phyloP scores from a whole-genome alignment of 2,329 filamentous ascomycete genomes.

The Aaosphaeria arxii region DNA sequence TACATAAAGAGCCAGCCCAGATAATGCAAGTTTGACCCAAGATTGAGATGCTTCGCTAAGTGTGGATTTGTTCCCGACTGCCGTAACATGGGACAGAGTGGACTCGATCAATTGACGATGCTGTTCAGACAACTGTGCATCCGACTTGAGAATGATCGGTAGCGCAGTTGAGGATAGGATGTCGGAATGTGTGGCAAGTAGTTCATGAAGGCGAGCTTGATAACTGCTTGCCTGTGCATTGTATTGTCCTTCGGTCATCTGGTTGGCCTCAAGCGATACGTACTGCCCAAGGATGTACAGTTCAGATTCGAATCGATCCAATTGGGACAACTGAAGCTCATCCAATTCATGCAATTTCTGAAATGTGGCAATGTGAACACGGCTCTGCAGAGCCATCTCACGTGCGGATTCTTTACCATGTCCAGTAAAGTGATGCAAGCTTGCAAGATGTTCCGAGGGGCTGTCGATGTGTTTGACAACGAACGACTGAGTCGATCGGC shows the following conservation, averaged over 20 bases:
- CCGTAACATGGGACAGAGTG: background rate
- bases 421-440: slow-evolving; percentile 22
- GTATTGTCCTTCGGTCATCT: slow-evolving; percentile 30
- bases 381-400: slow-evolving; percentile 22
- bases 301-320: slow-evolving; percentile 43
- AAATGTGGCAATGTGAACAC: slow-evolving; percentile 28
- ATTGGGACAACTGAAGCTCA: slow-evolving; percentile 37
- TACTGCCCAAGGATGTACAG: slow-evolving; percentile 36
- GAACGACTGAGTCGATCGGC: slow-evolving; percentile 30
- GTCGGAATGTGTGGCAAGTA: slow-evolving; percentile 20
- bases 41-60: slow-evolving; percentile 44
- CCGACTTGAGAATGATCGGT: too few species aligned
- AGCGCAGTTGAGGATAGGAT: slow-evolving; percentile 1
- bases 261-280: slow-evolving; percentile 29
- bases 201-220: slow-evolving; percentile 12
- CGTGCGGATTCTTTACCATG: slow-evolving; percentile 14
- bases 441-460: slow-evolving; percentile 17
- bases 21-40: slow-evolving; percentile 74
- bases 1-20: slow-evolving; percentile 75
- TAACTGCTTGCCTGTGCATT: slow-evolving; percentile 27
- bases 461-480: slow-evolving; percentile 5
- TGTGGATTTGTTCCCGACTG: background rate
- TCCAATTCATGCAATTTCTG: slow-evolving; percentile 19
- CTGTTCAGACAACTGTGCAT: too few species aligned
- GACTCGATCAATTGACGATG: too few species aligned